Base-by-base conservation (phyloP, 2,329 filamentous ascomycete species). In the Byssothecium circinans region DNA sequence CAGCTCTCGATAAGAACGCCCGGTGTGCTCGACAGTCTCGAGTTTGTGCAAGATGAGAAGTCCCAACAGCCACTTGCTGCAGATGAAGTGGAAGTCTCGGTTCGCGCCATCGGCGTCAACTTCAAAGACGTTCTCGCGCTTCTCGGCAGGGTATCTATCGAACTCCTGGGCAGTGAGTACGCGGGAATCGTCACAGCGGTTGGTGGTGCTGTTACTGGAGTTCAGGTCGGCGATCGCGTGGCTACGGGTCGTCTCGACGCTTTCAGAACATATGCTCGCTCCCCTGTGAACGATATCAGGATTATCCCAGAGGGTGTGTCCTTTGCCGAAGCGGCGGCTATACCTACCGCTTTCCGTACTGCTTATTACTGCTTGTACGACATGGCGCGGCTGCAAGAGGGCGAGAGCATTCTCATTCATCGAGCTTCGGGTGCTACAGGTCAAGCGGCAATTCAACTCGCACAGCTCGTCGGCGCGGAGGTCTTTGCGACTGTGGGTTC, bases 391-490 rank as follows among this genome's bases (percentile, higher is more conserved):
- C 47, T 73, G 2, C 40, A 48, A 3, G 47, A 50, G 17, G 69
- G 66, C 15, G 61, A 73, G 40, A 63, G 45, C 1, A 38, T 66
- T 6, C 46, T 68, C 11, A 61, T 68, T 8, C 63, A 67, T 32
- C 32, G 47, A 14, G 65, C 57, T 1, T 41, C 60, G 44, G 58
- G 62, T 18, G 58, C 43, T 2, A 49, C 60, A 4, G 63, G 61
- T 2, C 57, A 62, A 36, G 54, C 59, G 17, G 58, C 58, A n/a
- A 53, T 67, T 7, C 47, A 52, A 37, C 27, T 65, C 14, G 56
- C 60, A 1, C 37, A 53, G 39, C 23, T 40, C 4, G 19, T 46
- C 8, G 61, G 56, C 4, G 59, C 58, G 1, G 49, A 54, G 8
- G 45, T 66, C 29, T 59, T 54, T 11, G 56, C 50, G 1, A 60